Evolutionary conservation across 2,329 filamentous ascomycete species (phyloP).

Genomic region (Ustulina deusta): DNA sequence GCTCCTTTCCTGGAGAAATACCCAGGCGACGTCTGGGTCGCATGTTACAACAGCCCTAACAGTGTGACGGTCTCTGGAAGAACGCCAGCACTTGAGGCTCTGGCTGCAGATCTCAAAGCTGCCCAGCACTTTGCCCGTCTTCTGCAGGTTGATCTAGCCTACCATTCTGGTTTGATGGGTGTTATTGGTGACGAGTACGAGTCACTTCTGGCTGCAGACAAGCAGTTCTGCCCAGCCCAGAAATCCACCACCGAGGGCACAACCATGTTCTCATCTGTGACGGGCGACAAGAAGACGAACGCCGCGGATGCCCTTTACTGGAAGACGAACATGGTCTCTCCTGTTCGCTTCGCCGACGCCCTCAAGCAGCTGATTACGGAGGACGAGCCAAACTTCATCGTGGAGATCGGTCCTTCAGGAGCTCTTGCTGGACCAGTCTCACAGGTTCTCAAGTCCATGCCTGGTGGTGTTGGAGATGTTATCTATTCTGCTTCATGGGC

Average conservation of each 20-base stretch:
- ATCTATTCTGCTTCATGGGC: slow-evolving; percentile 31
- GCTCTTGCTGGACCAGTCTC: slow-evolving; percentile 43
- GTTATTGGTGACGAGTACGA: slow-evolving; percentile 33
- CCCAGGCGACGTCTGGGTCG: too few relatives aligned
- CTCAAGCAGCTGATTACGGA: slow-evolving; percentile 12
- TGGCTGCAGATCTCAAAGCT: slow-evolving; percentile 3
- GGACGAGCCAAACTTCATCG: slow-evolving; percentile 35
- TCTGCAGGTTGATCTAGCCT: slow-evolving; percentile 44
- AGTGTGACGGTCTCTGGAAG: slow-evolving; percentile 48
- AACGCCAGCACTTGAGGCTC: slow-evolving; percentile 8
- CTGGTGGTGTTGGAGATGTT: too few relatives aligned
- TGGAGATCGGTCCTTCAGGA: slow-evolving; percentile 45
- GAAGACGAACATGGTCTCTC: slow-evolving; percentile 48
- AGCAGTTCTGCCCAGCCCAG: too few relatives aligned
- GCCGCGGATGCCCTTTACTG: slow-evolving; percentile 43
- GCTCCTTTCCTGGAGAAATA: too few relatives aligned
- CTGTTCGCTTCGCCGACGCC: slow-evolving; percentile 42
- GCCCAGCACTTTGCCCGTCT: slow-evolving; percentile 43
- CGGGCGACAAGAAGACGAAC: neutral
- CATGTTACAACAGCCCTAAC: slow-evolving; percentile 48
- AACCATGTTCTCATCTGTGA: slow-evolving; percentile 37
- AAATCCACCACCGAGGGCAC: too few relatives aligned
- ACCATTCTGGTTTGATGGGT: slow-evolving; percentile 40
- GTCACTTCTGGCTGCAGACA: slow-evolving; percentile 15
- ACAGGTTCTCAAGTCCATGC: slow-evolving; percentile 42